Base-by-base conservation (phyloP, 2,329 filamentous ascomycete species). In the Neofusicoccum umdonicola region DNA sequence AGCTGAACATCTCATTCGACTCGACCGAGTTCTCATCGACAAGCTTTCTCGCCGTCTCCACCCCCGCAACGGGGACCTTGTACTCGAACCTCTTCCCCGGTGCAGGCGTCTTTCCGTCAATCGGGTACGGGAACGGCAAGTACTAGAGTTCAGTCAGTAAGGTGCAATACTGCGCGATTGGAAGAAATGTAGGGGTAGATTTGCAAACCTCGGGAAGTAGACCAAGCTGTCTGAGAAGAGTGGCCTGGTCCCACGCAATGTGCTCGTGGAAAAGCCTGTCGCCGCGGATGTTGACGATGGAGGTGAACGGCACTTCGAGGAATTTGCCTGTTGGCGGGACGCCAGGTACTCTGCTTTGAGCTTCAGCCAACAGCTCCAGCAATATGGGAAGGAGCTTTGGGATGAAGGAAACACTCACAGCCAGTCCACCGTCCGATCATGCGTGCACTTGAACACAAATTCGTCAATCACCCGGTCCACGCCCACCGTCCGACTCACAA, bases 401-500 rank as follows among this genome's bases (percentile, higher is more conserved):
- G 72, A 86, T 86, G 17, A 90, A 80, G 67, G 91, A 90, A 71
- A 31, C 12, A 67, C 69, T 83, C 0, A n/a, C 22, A 78, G 68
- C 76, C 77, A 77, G 13, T 69, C 66, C 69, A 72, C 0, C 61
- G 68, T 19, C 71, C 76, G 39, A 72, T 67, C 1, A 64, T 65
- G 15, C 67, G 67, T 45, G 4, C 73, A 66, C 19, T 69, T 69
- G 66, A 76, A 73, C 51, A 77, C 66, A 62, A 77, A 77, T 54
- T 78, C 76, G 64, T 78, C 76, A 52, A 78, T 70, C 1, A 93
- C 83, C 0, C 90, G 83, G 70, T 93, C 90, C 0, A 88, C 83
- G 0, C 90, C 90, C 0, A 92, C 79, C 0, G 89, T 92, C 0
- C 90, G 84, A 66, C 87, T 90, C 37, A 92, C 82, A 0, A 93